Evolutionary conservation across 2,329 filamentous ascomycete species (phyloP).

Genomic region (Claviceps monticola): DNA sequence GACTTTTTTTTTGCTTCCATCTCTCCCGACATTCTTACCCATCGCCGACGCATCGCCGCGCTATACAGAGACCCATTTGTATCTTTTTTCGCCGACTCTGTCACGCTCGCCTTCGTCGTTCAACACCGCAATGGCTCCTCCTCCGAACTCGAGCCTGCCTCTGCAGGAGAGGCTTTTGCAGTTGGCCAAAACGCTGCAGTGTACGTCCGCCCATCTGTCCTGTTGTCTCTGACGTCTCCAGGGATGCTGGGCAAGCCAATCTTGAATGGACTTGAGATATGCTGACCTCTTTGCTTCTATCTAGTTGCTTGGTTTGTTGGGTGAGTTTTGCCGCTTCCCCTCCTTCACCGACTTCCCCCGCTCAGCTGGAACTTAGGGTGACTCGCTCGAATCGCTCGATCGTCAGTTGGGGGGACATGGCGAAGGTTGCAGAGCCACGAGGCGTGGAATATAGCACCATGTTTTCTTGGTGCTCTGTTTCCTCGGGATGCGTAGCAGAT

Average conservation of each 20-base stretch:
- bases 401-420: neutral
- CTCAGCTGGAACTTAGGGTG: neutral
- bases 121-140: conserved; percentile 35
- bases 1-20: neutral
- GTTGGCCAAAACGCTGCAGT: conserved; percentile 84
- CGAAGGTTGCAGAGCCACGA: neutral
- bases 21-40: neutral
- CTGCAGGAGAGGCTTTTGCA: conserved; percentile 60
- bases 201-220: conserved; percentile 35
- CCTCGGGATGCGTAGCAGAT: neutral
- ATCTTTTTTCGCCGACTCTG: neutral
- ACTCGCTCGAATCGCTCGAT: neutral
- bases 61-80: neutral
- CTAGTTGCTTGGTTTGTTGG: conserved; percentile 67
- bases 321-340: conserved; percentile 38
- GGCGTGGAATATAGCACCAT: neutral
- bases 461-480: neutral
- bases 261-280: neutral
- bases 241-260: neutral
- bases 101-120: neutral
- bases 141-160: conserved; percentile 54
- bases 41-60: neutral
- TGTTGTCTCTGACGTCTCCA: neutral
- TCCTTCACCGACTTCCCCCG: conserved; percentile 5
- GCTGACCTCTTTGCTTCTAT: conserved; percentile 19